Conservation (phyloP, 495 filamentous ascomycete genomes). For the Penicillium cataractarum region DNA sequence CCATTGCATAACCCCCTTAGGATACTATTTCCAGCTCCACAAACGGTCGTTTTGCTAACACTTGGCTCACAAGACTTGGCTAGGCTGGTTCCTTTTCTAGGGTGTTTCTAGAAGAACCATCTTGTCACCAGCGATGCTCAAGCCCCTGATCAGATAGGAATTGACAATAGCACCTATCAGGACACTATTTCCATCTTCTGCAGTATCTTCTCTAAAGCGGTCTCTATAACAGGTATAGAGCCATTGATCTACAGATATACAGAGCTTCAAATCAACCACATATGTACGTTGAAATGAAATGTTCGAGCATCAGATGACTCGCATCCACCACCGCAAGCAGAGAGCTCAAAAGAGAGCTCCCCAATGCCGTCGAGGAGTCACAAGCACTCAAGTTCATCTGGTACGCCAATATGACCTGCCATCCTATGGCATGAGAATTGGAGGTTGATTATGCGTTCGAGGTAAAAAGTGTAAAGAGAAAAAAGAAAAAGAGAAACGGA, state of each 20-base stretch:
- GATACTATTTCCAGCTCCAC: constrained; percentile 8
- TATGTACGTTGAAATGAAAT: constrained; percentile 23
- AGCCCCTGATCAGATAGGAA: background rate
- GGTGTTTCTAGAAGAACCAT: constrained; percentile 6
- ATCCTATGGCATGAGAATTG: constrained; percentile 50
- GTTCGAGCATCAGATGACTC: constrained; percentile 47
- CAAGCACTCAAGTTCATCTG: constrained; percentile 43
- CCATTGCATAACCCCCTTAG: background rate
- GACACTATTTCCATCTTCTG: background rate
- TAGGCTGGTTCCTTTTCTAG: background rate
- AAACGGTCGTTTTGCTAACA: background rate
- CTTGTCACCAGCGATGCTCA: background rate
- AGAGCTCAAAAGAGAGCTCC: constrained; percentile 22
- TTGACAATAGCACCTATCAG: background rate
- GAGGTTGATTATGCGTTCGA: constrained; percentile 61
- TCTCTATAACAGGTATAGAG: background rate
- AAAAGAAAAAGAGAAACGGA: constrained; percentile 15
- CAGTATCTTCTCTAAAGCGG: background rate
- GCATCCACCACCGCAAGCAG: constrained; percentile 42
- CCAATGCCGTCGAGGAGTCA: constrained; percentile 39
- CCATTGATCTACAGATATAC: background rate
- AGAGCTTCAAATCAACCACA: background rate
- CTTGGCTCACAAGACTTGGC: too few species aligned
- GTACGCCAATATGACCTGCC: constrained; percentile 60
- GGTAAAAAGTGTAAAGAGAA: constrained; percentile 47